Conservation (phyloP, 495 filamentous ascomycete species). For the Neurospora tetrasperma region DNA sequence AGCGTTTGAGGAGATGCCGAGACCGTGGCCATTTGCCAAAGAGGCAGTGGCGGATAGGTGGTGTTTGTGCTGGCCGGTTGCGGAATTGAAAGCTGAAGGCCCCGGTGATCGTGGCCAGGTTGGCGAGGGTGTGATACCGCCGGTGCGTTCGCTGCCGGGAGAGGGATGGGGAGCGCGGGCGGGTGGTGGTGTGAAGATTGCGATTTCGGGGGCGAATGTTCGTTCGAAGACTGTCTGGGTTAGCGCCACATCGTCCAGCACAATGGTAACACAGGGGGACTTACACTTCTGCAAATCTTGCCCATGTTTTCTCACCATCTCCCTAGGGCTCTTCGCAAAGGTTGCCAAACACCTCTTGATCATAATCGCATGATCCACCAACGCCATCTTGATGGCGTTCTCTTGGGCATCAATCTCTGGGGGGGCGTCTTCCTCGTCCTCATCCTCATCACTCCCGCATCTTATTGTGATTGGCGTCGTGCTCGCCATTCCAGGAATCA, state of each 20-base stretch:
- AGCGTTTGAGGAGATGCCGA: not conserved
- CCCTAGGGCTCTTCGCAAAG: constrained; percentile 51
- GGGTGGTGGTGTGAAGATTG: constrained; percentile 37
- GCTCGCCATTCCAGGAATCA: constrained; percentile 46
- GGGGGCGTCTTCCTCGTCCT: constrained; percentile 39
- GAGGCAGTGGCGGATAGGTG: constrained; percentile 10
- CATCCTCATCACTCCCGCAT: constrained; percentile 23
- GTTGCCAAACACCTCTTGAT: constrained; percentile 73
- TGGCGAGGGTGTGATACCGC: constrained; percentile 23
- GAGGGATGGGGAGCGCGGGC: constrained; percentile 16
- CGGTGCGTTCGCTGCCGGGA: not conserved
- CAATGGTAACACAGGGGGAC: constrained; percentile 25
- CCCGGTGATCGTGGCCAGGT: constrained; percentile 31
- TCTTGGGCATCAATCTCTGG: constrained; percentile 55
- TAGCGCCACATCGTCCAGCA: not conserved
- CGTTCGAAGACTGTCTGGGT: constrained; percentile 42
- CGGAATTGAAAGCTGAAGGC: constrained; percentile 14
- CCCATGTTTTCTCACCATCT: constrained; percentile 30
- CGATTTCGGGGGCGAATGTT: constrained; percentile 54
- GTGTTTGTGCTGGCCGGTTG: constrained; percentile 14
- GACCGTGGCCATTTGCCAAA: constrained; percentile 18
- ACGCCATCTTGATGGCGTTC: constrained; percentile 72
- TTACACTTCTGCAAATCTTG: constrained; percentile 42
- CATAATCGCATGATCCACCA: constrained; percentile 80
- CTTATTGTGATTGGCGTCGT: constrained; percentile 36